These are phyloP conservation scores for Pseudonectria buxi DNA, from an alignment of 2,329 filamentous ascomycete species.

Conservation along the genomic window DNA sequence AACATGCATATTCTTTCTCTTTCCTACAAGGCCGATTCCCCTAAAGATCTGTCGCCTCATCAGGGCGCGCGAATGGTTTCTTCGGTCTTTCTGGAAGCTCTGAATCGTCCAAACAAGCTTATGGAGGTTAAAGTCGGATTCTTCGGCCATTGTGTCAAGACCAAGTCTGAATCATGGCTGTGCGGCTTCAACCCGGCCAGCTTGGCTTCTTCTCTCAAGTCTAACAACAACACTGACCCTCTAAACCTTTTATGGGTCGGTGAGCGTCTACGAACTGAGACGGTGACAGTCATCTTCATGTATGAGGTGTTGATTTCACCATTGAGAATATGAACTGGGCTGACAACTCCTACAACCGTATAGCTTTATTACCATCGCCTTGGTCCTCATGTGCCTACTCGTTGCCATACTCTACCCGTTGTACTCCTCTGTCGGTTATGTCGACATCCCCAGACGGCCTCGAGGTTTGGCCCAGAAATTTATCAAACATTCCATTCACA, in stretches of 20 bases:
- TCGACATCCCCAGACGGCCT: no score
- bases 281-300: not conserved
- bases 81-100: not conserved
- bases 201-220: not conserved
- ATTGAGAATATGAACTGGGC: not conserved
- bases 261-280: not conserved
- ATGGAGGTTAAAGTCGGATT: conserved; percentile 1
- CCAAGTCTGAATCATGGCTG: not conserved
- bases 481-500: not conserved
- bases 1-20: not conserved
- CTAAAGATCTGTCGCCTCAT: not conserved
- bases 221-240: not conserved
- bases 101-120: not conserved
- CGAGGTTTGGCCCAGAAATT: no score
- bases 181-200: not conserved
- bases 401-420: no score
- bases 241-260: conserved; percentile 2
- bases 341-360: not conserved
- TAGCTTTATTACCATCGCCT: not conserved
- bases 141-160: not conserved
- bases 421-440: no score
- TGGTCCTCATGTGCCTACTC: no score
- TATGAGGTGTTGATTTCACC: not conserved
- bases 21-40: not conserved
- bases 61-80: not conserved